A percentile compares a stretch with the other conserved stretches of the same genome.
These are phyloP conservation scores for Kodamaea plutei DNA, from an alignment of 1,139 yeast species.

Conservation along the genomic window DNA sequence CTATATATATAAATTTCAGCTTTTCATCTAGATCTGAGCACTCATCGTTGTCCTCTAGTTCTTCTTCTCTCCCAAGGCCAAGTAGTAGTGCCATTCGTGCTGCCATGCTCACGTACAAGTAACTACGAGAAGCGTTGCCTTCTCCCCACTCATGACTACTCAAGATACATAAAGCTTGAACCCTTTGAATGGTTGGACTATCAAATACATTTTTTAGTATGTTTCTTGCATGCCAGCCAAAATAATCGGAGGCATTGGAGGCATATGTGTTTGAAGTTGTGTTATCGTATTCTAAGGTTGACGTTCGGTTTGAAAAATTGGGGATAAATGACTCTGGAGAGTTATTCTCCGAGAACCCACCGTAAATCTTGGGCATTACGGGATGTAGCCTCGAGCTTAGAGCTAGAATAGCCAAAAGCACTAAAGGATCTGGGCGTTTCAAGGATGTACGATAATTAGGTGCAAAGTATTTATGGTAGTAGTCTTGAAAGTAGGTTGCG, in stretches of 20 bases:
- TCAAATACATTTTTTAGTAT: constrained; percentile 30
- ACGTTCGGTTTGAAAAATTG: too few species aligned
- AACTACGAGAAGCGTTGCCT: constrained; percentile 34
- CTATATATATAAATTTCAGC: constrained; percentile 19
- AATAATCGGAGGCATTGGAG: constrained; percentile 32
- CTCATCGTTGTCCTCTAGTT: too few species aligned
- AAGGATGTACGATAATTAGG: constrained; percentile 16
- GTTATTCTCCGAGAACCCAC: constrained; percentile 20
- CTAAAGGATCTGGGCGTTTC: constrained; percentile 27
- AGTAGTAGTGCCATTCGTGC: constrained; percentile 37
- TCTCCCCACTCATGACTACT: constrained; percentile 44
- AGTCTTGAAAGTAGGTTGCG: constrained; percentile 22
- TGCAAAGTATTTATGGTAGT: constrained; percentile 12
- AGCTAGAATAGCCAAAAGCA: constrained; percentile 31
- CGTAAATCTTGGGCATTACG: constrained; percentile 24
- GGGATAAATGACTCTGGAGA: constrained; percentile 28
- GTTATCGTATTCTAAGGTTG: neutral
- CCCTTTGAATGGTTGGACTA: constrained; percentile 33
- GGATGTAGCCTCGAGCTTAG: constrained; percentile 34
- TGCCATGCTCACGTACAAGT: constrained; percentile 35
- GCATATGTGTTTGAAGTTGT: constrained; percentile 7
- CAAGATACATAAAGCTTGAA: constrained; percentile 32
- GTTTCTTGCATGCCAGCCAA: constrained; percentile 37
- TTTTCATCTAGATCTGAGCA: constrained; percentile 12
- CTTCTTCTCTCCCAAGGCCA: constrained; percentile 27